Base-by-base conservation (phyloP, 192 early-diverging fungal genomes). In the Radiomyces spectabilis region DNA sequence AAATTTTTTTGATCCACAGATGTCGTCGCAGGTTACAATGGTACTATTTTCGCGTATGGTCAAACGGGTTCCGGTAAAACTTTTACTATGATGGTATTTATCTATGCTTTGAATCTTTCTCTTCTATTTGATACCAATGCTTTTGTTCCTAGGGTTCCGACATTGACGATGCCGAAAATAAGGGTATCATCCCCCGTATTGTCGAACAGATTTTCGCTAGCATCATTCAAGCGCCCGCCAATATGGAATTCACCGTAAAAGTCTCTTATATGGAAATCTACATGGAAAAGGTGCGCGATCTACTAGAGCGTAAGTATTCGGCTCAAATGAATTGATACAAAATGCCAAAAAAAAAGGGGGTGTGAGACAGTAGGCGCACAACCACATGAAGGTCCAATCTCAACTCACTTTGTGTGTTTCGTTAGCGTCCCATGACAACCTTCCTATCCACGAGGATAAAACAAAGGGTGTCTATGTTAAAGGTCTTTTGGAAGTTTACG, bases 191-290 rank as follows among this genome's bases (percentile, higher is more conserved):
- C 34, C 97, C 97, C 15, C 91, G 95, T 41, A 88, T 99, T 59
- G 89, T 97, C 31, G 94, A 99, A 63, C 86, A 84, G 68, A 90
- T 99, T 40, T 99, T 99, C 63, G 77, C 76, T 22, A 88, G 87
- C 35, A 99, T 99, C 63, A 66, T 89, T 68, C 82, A 81, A 21
- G 85, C 94, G 18, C 95, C 97, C 47, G 74, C 86, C 1, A 93
- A 86, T 41, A 81, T 97, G 66, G 97, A 99, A 73, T 99, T 96
- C 69, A 97, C 95, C 19, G 95, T 99, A 57, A 89, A 93, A 62
- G 87, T 94, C 10, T 94, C 93, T 12, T 99, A 87, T 71, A 96
- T 99, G 93, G 97, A 99, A 80, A 96, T 99, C 55, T 99, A 99
- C 77, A 99, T 98, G 95, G 97, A 99, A 61, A 90, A 87, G 67